Evolutionary conservation across 148 eudicot genomes (phyloP).

Genomic region (Rhododendron henanense): DNA sequence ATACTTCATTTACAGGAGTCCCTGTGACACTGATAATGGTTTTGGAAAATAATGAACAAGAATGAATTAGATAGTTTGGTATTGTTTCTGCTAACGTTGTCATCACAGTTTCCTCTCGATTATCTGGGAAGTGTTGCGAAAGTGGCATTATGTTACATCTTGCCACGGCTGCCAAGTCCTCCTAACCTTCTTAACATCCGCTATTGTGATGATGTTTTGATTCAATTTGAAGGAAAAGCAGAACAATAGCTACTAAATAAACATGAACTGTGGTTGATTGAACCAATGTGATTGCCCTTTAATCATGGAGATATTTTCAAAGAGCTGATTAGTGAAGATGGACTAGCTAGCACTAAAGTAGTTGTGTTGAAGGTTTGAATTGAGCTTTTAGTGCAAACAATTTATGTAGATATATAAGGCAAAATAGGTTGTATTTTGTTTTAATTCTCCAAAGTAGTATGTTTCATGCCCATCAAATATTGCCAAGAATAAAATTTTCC

Average conservation of each 20-base stretch:
- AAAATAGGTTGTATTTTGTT: too few species aligned
- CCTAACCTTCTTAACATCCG: background rate
- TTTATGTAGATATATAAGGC: background rate
- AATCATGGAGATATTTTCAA: background rate
- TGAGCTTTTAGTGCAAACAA: background rate
- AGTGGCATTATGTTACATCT: background rate
- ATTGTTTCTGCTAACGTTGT: background rate
- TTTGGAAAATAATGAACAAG: background rate
- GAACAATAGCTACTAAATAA: background rate
- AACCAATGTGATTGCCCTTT: background rate
- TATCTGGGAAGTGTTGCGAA: background rate
- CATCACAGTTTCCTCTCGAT: background rate
- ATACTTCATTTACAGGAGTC: background rate
- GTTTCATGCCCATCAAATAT: background rate
- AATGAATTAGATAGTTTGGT: background rate
- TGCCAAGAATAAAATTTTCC: background rate
- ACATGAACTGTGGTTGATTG: background rate
- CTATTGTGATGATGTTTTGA: background rate
- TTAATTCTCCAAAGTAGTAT: background rate
- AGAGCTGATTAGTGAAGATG: background rate
- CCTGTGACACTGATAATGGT: background rate
- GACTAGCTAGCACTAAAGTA: background rate
- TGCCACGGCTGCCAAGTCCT: background rate
- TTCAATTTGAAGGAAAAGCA: background rate
- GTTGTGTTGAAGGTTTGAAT: background rate